Evolutionary conservation across 495 filamentous ascomycete genomes (phyloP), one percentile per base, ranked within the genome.

Genomic region (Saxispiralis lemnorum): DNA sequence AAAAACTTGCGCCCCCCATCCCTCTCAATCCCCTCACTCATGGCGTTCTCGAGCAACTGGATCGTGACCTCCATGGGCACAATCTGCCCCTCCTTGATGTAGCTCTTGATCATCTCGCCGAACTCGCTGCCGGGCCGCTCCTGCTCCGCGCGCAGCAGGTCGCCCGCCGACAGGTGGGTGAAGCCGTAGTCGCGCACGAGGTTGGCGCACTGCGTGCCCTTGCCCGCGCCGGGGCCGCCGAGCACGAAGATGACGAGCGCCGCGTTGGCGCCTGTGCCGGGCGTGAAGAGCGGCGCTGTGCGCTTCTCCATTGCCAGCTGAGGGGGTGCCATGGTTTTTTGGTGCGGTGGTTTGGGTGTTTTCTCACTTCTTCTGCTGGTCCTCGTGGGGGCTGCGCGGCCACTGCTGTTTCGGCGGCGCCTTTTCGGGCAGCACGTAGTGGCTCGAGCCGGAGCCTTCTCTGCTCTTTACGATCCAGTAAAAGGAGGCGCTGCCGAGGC

Each of bases 11-110:
- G 60, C 47, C 69, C 69, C 7, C 59, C 58, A 14, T 56, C 51
- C 36, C 56, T 54, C 20, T 59, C 44, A 9, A 86, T 69, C 0
- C 64, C 63, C 3, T 73, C 74, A 43, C 67, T 72, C 82, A 97
- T 95, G 7, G 86, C 82, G 58, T 93, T 86, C 61, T 94, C 89
- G 2, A 97, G 72, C 13, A 97, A 60, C 20, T 80, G 76, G 31
- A 97, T 79, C n/a, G 89, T 97, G 16, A 97, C 85, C 57, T 96
- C 88, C 88, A 93, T 93, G 9, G 89, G 89, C 49, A 97, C 89
- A 61, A 97, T 97, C 52, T 74, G 78, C 47, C 89, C 89, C 57
- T 97, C 78, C 31, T 73, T 75, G 69, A 97, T 97, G 67, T 86
- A 84, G 37, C 75, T 66, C 46, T 76, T 77, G 71, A 97, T 97